Base-by-base conservation (phyloP, 108 stramenopile species). In the Nitzschia sp. region DNA sequence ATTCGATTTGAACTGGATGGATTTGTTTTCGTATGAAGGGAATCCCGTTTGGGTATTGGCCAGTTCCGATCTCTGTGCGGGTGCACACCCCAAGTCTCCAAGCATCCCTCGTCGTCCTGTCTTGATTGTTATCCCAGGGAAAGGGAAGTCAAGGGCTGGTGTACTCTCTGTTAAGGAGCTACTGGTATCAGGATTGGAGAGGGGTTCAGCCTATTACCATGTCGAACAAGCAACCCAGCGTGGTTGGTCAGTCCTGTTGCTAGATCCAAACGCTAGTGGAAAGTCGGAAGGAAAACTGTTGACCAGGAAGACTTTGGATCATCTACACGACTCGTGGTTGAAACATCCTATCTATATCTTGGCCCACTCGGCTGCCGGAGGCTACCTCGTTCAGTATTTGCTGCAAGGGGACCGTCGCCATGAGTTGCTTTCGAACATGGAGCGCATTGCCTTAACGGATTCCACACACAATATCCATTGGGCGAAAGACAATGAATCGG, bases 231-330 rank as follows among this genome's bases (percentile, higher is more conserved):
- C 83, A 40, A 65, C 26, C 51, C 63, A 65, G 42, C 63, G 79
- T 9, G 71, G 63, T 10, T 73, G 75, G 78, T 51, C 71, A 24
- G 65, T 79, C 21, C 65, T 79, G 15, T 48, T 83, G 14, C 61
- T 83, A 25, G 82, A 83, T 72, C 82, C 82, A n/a, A 83, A 83
- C 75, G 82, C 82, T n/a, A n/a, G 77, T 29, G 79, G 79, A 15
- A 75, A 83, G 55, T 43, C 44, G 14, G 39, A 61, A 40, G 81
- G 81, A n/a, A 75, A 72, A 60, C 52, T 40, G 8, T 69, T 75
- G 9, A 62, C 76, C 62, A 54, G 78, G 43, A 20, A 34, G 3
- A 68, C 71, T 40, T 20, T 83, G 41, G 61, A 62, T 24, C 17
- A 46, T 21, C 22, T 62, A 8, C 21, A 20, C 5, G 10, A 15